A percentile compares a stretch with the other conserved stretches of the same genome.
Conservation (phyloP, 139 green algal species). For the Tetraselmis striata region DNA sequence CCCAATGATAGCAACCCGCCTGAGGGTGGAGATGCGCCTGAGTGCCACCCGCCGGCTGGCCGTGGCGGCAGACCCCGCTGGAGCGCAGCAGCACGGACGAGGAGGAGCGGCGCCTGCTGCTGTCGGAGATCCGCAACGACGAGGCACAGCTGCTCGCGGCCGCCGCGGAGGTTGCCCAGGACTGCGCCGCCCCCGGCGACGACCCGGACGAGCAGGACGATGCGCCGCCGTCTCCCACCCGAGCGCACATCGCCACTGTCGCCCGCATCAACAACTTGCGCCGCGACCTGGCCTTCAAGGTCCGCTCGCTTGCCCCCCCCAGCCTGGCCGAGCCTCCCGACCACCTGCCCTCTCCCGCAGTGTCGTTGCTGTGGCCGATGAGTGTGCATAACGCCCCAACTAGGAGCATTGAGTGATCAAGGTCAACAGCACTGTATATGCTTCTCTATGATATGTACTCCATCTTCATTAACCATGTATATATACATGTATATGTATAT, state of each 20-base stretch:
- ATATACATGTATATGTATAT: not conserved
- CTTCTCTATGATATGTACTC: not conserved
- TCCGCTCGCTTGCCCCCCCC: not conserved
- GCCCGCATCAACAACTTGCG: not conserved
- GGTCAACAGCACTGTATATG: not conserved
- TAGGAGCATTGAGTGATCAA: too few relatives aligned
- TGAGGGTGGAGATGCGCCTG: too few relatives aligned
- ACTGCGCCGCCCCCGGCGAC: not conserved
- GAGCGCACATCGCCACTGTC: not conserved
- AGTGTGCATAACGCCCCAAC: too few relatives aligned
- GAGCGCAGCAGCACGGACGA: not conserved
- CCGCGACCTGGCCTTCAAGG: not conserved
- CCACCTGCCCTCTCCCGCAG: too few relatives aligned
- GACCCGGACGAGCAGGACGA: too few relatives aligned
- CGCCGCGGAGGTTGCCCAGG: not conserved
- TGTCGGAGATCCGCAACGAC: not conserved
- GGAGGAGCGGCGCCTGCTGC: not conserved
- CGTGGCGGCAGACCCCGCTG: not conserved
- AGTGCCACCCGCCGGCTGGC: too few relatives aligned
- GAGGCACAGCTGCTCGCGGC: not conserved
- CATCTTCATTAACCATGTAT: not conserved
- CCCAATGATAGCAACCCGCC: too few relatives aligned
- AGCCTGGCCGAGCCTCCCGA: not conserved
- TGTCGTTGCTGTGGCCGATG: not conserved
- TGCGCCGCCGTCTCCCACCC: not conserved